These are phyloP conservation scores for Dispira simplex DNA, from an alignment of 192 early-diverging fungal genomes.

Conservation along the genomic window DNA sequence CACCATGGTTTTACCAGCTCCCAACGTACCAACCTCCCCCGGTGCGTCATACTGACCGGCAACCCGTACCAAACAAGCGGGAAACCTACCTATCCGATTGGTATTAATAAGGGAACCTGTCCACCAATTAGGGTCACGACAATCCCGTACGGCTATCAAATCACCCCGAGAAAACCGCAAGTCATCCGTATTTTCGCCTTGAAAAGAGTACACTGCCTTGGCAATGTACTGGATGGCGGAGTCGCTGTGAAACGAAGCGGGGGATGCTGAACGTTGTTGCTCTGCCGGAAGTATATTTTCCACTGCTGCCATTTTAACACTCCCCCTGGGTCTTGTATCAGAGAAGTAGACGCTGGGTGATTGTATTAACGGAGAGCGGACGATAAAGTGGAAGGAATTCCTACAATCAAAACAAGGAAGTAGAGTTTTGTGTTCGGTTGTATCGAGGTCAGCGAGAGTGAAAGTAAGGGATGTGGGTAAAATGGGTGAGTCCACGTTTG, in stretches of 20 bases:
- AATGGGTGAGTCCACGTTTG: too few species aligned
- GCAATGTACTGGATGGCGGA: conserved; percentile 22
- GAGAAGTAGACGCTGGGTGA: too few species aligned
- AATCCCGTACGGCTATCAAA: conserved; percentile 5
- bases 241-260: background rate
- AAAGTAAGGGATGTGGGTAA: too few species aligned
- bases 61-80: conserved; percentile 25
- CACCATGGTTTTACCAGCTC: too few species aligned
- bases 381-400: too few species aligned
- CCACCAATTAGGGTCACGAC: conserved; percentile 33
- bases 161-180: conserved; percentile 2
- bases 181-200: conserved; percentile 30
- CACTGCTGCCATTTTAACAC: too few species aligned
- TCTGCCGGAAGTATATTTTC: background rate
- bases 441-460: too few species aligned
- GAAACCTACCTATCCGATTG: conserved; percentile 28
- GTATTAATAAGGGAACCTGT: conserved; percentile 25
- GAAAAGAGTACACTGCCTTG: conserved; percentile 32
- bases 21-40: background rate
- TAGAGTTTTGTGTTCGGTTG: too few species aligned
- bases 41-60: background rate
- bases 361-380: too few species aligned
- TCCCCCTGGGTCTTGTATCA: too few species aligned
- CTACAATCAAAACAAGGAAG: too few species aligned
- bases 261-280: background rate